Percentiles rank a stretch among this genome's conserved stretches.
Conservation (phyloP, 352 stramenopile species). For the Aphanomyces cochlioides region DNA sequence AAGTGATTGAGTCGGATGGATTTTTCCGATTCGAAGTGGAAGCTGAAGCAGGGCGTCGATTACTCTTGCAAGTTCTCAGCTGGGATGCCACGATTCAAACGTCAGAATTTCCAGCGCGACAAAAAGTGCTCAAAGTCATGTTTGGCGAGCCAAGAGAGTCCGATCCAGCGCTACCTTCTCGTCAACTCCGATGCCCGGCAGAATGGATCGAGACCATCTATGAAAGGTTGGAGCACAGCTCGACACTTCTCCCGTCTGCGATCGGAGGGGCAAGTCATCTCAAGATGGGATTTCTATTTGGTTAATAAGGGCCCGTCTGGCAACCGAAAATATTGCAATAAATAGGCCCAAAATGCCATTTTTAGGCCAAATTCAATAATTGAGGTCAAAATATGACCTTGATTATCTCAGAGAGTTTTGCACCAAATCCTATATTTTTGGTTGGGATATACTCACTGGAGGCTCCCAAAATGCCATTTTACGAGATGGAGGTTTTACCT, state of each 20-base stretch:
- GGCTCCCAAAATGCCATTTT: too few relatives aligned
- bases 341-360: too few relatives aligned
- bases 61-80: slow-evolving; percentile 48
- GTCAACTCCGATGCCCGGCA: not conserved
- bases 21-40: slow-evolving; percentile 60
- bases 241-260: slow-evolving; percentile 8
- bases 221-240: not conserved
- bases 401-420: too few relatives aligned
- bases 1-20: slow-evolving; percentile 64
- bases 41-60: not conserved
- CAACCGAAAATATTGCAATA: too few relatives aligned
- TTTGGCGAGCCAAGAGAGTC: slow-evolving; percentile 33
- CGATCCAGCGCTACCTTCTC: not conserved
- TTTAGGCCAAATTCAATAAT: too few relatives aligned
- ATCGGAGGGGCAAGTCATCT: slow-evolving; percentile 18
- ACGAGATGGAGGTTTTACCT: too few relatives aligned
- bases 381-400: too few relatives aligned
- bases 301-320: too few relatives aligned
- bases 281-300: slow-evolving; percentile 27
- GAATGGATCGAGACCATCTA: slow-evolving; percentile 8
- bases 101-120: slow-evolving; percentile 36
- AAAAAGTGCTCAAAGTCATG: slow-evolving; percentile 64
- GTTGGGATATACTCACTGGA: too few relatives aligned
- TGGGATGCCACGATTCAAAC: slow-evolving; percentile 65
- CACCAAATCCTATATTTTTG: too few relatives aligned